Base-by-base conservation (phyloP, 164 flowering plant genomes). In the Piper longum region DNA sequence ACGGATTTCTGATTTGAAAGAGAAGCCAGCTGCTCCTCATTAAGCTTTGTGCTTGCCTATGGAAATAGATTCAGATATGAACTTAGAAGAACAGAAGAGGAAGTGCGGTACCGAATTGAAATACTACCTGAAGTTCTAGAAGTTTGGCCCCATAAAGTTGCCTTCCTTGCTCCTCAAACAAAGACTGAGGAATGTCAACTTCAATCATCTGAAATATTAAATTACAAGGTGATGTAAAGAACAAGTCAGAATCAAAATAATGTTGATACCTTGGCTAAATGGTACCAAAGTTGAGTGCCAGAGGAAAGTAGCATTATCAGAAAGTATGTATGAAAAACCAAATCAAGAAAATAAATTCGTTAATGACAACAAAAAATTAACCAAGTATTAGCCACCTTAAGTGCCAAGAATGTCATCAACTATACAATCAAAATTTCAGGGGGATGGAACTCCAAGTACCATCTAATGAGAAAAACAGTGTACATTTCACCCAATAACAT, bases 141-240 rank as follows among this genome's bases (percentile, higher is more conserved):
- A 93, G 88, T 64, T 76, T 78, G 63, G 96, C 86, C 75, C 96
- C 98, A 80, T 89, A 93, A 54, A 86, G 81, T 72, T 85, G 90
- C 69, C 89, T 78, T 58, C 92, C 96, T 82, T 86, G 92, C 71
- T 93, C 98, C 77, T 93, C 96, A 75, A 89, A 85, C 77, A 89
- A 67, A 42, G 92, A 79, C 61, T 44, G 83, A 48, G 96, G 36
- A 69, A 93, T 79, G 57, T 89, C 96, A 73, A 93, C 81, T 66
- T 89, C 89, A 69, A 88, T 73, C 89, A 89, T 83, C 98, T 93
- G 82, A 70, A 40, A 2, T 5, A 48, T 48, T 12, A 5, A 12
- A 48, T 9, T 44, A 44, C 6, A 9, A 2, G 2, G 14, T 2
- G 14, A 48, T 14, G 14, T 48, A 48, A 48, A 48, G 11, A 48